A percentile compares a stretch with the other conserved stretches of the same genome.
Evolutionary conservation across 805 yeast genomes (phyloP).

Genomic region (Candida sonorensis): DNA sequence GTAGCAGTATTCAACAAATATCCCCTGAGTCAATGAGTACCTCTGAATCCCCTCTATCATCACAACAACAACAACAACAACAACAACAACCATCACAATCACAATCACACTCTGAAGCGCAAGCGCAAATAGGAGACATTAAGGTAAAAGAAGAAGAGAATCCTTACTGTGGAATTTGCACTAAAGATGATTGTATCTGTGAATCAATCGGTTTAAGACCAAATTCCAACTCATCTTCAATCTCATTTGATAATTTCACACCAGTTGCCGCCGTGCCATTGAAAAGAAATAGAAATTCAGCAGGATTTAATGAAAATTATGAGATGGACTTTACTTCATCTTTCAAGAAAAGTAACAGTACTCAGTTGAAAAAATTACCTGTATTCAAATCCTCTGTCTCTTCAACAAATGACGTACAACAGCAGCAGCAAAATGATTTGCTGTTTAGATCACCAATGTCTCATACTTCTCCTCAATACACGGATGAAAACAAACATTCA

Average conservation of each 20-base stretch:
- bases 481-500: no score
- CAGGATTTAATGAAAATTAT: constrained; percentile 10
- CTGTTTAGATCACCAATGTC: constrained; percentile 19
- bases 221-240: constrained; percentile 2
- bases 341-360: constrained; percentile 25
- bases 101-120: no score
- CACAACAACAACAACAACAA: constrained; percentile 3
- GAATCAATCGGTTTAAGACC: constrained; percentile 42
- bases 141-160: constrained; percentile 25
- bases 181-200: constrained; percentile 63
- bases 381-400: constrained; percentile 19
- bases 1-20: constrained; percentile 18
- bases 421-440: constrained; percentile 15
- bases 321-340: constrained; percentile 56
- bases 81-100: background rate
- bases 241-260: constrained; percentile 28
- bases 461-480: no score
- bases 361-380: constrained; percentile 21
- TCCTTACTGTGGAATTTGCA: constrained; percentile 57
- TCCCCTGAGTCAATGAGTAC: constrained; percentile 48
- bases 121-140: background rate
- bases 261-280: constrained; percentile 67
- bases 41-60: constrained; percentile 35
- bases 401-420: background rate
- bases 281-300: constrained; percentile 28